phyloP scores from a whole-genome alignment of 2,329 filamentous ascomycete species.

The Colletotrichum scovillei region DNA sequence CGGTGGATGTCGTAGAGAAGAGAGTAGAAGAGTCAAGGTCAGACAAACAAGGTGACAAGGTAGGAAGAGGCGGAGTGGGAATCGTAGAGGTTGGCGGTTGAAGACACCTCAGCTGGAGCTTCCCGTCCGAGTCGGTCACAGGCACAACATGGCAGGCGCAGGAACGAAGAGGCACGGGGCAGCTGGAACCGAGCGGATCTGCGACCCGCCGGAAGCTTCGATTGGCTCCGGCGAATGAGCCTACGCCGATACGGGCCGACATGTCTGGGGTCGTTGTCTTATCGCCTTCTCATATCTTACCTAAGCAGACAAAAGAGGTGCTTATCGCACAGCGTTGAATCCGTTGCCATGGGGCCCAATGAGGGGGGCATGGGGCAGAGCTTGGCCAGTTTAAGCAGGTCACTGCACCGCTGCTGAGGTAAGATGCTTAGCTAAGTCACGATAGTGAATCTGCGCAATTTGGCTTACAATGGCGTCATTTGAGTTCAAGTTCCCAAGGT shows the following conservation, averaged over 20 bases:
- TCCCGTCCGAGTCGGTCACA: not conserved
- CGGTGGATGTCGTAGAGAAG: not conserved
- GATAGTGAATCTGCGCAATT: not conserved
- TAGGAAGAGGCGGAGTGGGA: not conserved
- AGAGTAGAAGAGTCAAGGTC: no score
- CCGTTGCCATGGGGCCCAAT: not conserved
- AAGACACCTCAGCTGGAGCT: conserved; percentile 31
- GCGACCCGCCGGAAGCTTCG: conserved; percentile 20
- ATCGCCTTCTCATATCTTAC: not conserved
- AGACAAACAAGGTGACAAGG: not conserved
- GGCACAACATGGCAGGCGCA: not conserved
- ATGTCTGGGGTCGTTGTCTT: conserved; percentile 6
- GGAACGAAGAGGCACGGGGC: not conserved
- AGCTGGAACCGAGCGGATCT: not conserved
- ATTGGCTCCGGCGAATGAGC: not conserved
- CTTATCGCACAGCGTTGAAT: not conserved
- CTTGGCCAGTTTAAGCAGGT: conserved; percentile 29
- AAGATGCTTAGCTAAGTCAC: not conserved
- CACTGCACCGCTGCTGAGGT: no score
- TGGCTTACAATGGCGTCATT: not conserved
- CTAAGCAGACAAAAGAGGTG: no score
- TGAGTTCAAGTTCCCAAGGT: not conserved
- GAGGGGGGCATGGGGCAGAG: conserved; percentile 2
- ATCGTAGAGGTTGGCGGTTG: conserved; percentile 3
- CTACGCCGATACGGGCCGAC: conserved; percentile 12